Conservation (phyloP, 83 land plant species). For the Thuja plicata region DNA sequence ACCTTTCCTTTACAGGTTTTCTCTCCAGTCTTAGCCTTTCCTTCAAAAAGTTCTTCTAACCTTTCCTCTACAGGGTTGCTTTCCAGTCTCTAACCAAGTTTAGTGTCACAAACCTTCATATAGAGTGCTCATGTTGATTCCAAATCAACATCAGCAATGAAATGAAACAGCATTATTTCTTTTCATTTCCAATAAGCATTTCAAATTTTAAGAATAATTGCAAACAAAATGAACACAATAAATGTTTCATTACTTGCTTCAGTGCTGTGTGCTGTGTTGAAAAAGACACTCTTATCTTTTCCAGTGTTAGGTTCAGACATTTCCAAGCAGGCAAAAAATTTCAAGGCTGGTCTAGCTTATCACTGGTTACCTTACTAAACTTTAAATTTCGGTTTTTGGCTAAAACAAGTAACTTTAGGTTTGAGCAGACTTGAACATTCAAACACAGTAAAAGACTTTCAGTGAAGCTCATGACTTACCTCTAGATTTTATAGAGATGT, state of each 20-base stretch:
- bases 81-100: no score
- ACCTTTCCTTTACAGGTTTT: no score
- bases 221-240: background rate
- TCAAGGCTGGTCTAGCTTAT: background rate
- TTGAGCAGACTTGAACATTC: background rate
- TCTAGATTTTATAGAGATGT: background rate
- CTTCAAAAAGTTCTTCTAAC: no score
- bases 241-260: background rate
- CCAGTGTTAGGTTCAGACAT: background rate
- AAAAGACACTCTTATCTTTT: background rate
- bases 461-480: background rate
- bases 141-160: background rate
- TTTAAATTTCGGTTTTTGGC: background rate
- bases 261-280: background rate
- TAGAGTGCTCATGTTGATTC: background rate
- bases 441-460: background rate
- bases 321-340: background rate
- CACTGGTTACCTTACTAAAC: background rate
- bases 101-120: background rate
- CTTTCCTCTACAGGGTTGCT: no score
- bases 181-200: background rate
- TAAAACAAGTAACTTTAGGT: background rate
- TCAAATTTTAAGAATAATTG: background rate
- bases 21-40: no score
- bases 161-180: background rate